These are phyloP conservation scores for Pythium coloratum DNA, from an alignment of 352 stramenopile species.

Conservation along the genomic window DNA sequence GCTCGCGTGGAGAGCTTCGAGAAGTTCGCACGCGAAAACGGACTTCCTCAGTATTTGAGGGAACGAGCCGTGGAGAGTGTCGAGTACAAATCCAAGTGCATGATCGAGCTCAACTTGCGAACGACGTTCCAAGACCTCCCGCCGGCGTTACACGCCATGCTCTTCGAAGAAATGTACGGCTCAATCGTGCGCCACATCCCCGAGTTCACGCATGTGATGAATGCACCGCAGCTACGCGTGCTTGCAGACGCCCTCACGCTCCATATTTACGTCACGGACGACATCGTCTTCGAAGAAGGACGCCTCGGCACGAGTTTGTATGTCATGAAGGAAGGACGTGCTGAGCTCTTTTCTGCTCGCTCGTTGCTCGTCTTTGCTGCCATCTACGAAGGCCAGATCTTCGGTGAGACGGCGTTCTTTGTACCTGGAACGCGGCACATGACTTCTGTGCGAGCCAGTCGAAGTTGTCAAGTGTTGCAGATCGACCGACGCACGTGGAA, in stretches of 20 bases:
- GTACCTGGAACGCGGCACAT: conserved; percentile 35
- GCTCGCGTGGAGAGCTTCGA: conserved; percentile 60
- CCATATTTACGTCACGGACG: conserved; percentile 57
- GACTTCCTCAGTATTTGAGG: conserved; percentile 41
- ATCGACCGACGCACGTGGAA: conserved; percentile 49
- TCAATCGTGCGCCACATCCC: conserved; percentile 32
- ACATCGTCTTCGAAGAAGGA: conserved; percentile 56
- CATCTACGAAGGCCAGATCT: conserved; percentile 33
- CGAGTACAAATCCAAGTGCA: conserved; percentile 53
- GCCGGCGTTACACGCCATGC: conserved; percentile 27
- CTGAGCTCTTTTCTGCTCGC: conserved; percentile 39
- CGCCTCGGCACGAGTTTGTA: conserved; percentile 45
- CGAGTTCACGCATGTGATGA: conserved; percentile 31
- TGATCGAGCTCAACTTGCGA: conserved; percentile 41
- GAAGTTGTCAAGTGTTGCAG: conserved; percentile 60
- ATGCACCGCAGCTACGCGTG: conserved; percentile 40
- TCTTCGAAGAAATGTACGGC: conserved; percentile 64
- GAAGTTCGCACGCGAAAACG: conserved; percentile 54
- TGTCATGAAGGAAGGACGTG: conserved; percentile 52
- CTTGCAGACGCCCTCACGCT: conserved; percentile 46
- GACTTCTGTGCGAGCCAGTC: conserved; percentile 41
- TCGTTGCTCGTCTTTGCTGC: conserved; percentile 43
- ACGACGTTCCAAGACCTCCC: conserved; percentile 50
- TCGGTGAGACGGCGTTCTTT: conserved; percentile 72
- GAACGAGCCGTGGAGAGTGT: conserved; percentile 55